Evolutionary conservation across 2,329 filamentous ascomycete genomes (phyloP).

Genomic region (Diplodia scrobiculata): DNA sequence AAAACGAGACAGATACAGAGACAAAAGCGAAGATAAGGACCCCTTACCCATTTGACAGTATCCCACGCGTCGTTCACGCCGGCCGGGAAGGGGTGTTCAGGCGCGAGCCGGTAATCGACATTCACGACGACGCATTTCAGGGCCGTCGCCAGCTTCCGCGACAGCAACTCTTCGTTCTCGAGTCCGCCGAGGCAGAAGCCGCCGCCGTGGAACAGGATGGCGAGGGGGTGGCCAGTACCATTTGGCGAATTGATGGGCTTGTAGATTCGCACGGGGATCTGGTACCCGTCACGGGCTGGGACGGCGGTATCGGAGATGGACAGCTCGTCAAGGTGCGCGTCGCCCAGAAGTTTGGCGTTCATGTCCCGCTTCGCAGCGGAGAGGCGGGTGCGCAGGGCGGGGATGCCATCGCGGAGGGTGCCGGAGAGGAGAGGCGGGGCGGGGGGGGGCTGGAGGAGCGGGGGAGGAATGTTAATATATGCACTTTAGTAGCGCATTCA

Average conservation of each 20-base stretch:
- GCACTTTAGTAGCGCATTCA: neutral
- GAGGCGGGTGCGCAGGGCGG: neutral
- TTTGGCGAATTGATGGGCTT: constrained; percentile 26
- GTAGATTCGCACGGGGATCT: constrained; percentile 35
- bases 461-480: neutral
- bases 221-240: constrained; percentile 28
- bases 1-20: neutral
- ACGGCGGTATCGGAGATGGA: constrained; percentile 34
- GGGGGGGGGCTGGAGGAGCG: neutral
- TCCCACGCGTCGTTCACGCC: constrained; percentile 59
- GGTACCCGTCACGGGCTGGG: constrained; percentile 34
- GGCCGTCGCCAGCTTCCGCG: constrained; percentile 1
- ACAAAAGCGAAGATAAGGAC: neutral
- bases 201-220: constrained; percentile 36
- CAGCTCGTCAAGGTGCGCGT: constrained; percentile 23
- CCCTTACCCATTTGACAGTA: constrained; percentile 32
- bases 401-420: neutral
- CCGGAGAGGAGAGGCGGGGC: neutral
- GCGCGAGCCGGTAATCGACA: constrained; percentile 63
- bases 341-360: constrained; percentile 5
- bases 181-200: constrained; percentile 36
- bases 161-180: constrained; percentile 31
- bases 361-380: neutral
- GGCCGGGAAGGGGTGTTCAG: constrained; percentile 63
- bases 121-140: constrained; percentile 43